These are phyloP conservation scores for Debaryomyces psychrophilus DNA, from an alignment of 1,139 yeast species.

Conservation along the genomic window DNA sequence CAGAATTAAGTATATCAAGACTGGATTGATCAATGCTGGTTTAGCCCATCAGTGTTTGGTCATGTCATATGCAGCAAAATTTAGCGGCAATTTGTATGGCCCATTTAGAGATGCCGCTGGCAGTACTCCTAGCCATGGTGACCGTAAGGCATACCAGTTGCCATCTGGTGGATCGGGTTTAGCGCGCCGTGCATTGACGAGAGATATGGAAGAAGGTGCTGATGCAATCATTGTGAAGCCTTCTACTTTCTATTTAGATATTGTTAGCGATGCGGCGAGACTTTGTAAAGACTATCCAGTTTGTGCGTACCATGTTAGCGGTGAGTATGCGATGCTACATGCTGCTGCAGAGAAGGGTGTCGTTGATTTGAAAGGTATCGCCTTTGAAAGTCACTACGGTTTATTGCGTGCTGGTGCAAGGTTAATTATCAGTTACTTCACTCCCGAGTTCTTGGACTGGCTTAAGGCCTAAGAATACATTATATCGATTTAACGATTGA, in stretches of 20 bases:
- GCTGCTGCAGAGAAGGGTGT: conserved; percentile 98
- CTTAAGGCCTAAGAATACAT: conserved; percentile 36
- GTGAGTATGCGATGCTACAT: conserved; percentile 97
- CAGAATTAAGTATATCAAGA: conserved; percentile 83
- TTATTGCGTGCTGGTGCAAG: conserved; percentile 96
- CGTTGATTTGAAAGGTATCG: conserved; percentile 84
- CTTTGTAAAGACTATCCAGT: conserved; percentile 84
- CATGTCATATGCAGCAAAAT: conserved; percentile 94
- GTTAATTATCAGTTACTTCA: conserved; percentile 85
- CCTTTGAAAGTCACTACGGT: conserved; percentile 91
- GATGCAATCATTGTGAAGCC: conserved; percentile 97
- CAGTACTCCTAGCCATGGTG: conserved; percentile 86
- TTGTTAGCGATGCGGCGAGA: conserved; percentile 84
- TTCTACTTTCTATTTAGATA: conserved; percentile 92
- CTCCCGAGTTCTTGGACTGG: conserved; percentile 98
- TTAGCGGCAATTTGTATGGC: conserved; percentile 88
- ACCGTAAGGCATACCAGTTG: conserved; percentile 88
- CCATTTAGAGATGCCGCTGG: conserved; percentile 99
- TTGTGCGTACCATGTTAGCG: conserved; percentile 95
- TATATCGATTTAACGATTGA: background rate
- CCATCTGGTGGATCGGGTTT: conserved; percentile 93
- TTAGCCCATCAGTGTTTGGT: conserved; percentile 87
- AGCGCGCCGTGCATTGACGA: conserved; percentile 84
- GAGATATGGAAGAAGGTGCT: conserved; percentile 92
- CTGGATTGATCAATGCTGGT: conserved; percentile 79